Percentiles rank a stretch among this genome's conserved stretches.
These are phyloP conservation scores for Chlamydomonas incerta DNA, from an alignment of 139 green algal species.

Conservation along the genomic window DNA sequence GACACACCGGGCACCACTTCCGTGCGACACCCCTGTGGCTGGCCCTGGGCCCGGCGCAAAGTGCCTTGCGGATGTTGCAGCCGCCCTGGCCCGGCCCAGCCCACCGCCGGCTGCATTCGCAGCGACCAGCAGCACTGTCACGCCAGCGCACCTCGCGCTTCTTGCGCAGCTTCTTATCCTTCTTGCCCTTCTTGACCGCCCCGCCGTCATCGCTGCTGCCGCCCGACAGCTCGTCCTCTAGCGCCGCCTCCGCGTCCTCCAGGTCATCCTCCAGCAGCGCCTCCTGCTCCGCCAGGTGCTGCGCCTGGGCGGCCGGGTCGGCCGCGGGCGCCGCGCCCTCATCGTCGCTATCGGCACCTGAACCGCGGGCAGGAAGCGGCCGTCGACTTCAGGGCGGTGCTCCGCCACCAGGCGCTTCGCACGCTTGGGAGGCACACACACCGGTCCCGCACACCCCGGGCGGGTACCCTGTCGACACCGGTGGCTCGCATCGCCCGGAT, in stretches of 20 bases:
- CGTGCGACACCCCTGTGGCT: too few relatives aligned
- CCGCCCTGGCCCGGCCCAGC: too few relatives aligned
- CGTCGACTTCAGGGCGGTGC: not conserved
- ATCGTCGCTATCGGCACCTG: conserved; percentile 36
- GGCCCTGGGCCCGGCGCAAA: too few relatives aligned
- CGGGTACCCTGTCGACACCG: too few relatives aligned
- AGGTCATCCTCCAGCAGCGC: not conserved
- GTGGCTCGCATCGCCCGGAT: too few relatives aligned
- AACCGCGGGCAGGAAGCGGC: not conserved
- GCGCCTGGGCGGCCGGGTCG: not conserved
- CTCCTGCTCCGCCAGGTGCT: not conserved
- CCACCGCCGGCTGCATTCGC: too few relatives aligned
- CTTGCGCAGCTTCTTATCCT: not conserved
- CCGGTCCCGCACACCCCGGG: too few relatives aligned
- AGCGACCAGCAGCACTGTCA: not conserved
- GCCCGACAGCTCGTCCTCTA: not conserved
- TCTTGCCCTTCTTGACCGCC: not conserved
- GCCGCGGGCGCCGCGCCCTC: not conserved
- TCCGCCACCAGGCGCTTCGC: too few relatives aligned
- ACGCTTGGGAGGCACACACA: too few relatives aligned
- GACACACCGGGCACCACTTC: too few relatives aligned
- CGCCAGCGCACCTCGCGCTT: conserved; percentile 14
- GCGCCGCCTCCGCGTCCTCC: conserved; percentile 20
- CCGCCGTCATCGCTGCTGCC: conserved; percentile 12
- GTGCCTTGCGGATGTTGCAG: too few relatives aligned